phyloP scores from a whole-genome alignment of 257 asterid species.

The Penstemon newberryi region DNA sequence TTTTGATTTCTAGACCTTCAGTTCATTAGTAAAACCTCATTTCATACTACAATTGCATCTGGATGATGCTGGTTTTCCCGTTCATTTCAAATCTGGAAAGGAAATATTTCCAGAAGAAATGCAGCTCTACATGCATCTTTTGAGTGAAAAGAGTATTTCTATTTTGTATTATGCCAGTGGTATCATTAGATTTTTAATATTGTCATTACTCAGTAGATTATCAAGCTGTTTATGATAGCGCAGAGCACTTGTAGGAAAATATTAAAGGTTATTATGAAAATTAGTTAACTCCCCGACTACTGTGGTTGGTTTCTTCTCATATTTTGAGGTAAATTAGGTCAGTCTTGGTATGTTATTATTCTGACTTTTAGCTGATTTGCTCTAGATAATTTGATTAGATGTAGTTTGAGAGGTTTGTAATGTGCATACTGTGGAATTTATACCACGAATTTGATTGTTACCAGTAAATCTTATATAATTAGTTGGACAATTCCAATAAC shows the following conservation, averaged over 20 bases:
- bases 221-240: background rate
- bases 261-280: background rate
- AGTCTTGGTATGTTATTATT: background rate
- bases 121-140: background rate
- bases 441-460: background rate
- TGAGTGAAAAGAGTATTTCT: background rate
- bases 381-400: background rate
- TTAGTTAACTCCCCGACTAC: too few relatives aligned
- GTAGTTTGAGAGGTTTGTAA: slow-evolving; percentile 1
- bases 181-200: slow-evolving; percentile 15
- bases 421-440: slow-evolving; percentile 4
- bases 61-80: background rate
- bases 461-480: slow-evolving; percentile 9
- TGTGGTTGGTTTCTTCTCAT: background rate
- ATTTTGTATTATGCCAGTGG: slow-evolving; percentile 14
- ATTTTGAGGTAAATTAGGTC: too few relatives aligned
- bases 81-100: background rate
- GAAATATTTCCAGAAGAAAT: slow-evolving; percentile 2
- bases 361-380: background rate
- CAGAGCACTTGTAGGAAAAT: background rate
- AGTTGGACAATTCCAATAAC: slow-evolving; percentile 4
- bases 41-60: slow-evolving; percentile 13
- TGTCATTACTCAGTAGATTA: slow-evolving; percentile 6
- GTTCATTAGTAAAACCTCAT: background rate
- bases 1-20: background rate